These are phyloP conservation scores for Pseudevernia furfuracea DNA, from an alignment of 495 filamentous ascomycete genomes.

Conservation along the genomic window DNA sequence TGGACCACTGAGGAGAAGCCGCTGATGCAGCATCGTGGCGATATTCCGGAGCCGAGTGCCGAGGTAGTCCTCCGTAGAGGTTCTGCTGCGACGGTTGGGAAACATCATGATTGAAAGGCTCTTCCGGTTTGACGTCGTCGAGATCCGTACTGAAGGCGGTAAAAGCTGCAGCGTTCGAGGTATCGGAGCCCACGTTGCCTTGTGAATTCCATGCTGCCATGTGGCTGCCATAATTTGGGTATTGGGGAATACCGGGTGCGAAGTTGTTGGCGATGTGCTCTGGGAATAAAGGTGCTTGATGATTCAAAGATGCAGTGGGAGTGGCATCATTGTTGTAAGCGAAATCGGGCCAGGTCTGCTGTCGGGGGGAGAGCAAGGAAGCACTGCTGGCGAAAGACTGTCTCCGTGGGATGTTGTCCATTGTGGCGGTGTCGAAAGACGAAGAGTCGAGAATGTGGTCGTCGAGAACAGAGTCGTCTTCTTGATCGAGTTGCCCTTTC, in stretches of 20 bases:
- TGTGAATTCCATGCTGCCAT: conserved; percentile 21
- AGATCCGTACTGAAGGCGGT: conserved; percentile 58
- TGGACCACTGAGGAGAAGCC: conserved; percentile 55
- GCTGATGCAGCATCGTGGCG: conserved; percentile 35
- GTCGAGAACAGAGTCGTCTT: conserved; percentile 62
- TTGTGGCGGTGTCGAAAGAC: conserved; percentile 61
- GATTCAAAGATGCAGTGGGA: conserved; percentile 28
- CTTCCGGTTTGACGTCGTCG: conserved; percentile 40
- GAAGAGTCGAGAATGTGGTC: conserved; percentile 73
- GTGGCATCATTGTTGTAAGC: conserved; percentile 36
- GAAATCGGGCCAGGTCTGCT: conserved; percentile 69
- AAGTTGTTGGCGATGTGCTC: conserved; percentile 32
- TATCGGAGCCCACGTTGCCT: conserved; percentile 52
- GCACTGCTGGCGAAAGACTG: conserved; percentile 63
- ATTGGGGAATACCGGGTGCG: conserved; percentile 9
- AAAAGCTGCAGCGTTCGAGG: conserved; percentile 47
- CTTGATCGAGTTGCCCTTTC: conserved; percentile 14
- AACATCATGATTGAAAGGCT: conserved; percentile 43
- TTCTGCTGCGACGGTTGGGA: conserved; percentile 36
- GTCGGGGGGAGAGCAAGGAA: conserved; percentile 65
- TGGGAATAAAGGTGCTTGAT: conserved; percentile 28
- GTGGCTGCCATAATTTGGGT: conserved; percentile 20
- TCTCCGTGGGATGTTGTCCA: conserved; percentile 54
- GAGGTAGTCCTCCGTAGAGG: conserved; percentile 22
- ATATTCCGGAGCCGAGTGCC: conserved; percentile 37